These are phyloP conservation scores for Melanogaster broomeanus DNA, from an alignment of 768 basidiomycete genomes.

Conservation along the genomic window DNA sequence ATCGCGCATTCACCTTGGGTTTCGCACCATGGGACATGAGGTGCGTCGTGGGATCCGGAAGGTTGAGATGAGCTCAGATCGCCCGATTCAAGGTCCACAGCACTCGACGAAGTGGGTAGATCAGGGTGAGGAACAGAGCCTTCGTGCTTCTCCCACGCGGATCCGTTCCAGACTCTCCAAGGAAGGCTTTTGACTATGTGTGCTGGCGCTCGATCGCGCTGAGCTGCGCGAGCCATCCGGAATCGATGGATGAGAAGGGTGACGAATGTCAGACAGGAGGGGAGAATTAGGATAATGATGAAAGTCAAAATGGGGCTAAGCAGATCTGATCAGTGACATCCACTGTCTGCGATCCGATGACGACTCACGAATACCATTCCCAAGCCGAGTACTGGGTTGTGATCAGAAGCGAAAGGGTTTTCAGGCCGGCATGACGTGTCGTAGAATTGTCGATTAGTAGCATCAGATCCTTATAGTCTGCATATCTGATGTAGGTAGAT, in stretches of 20 bases:
- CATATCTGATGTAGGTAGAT: slow-evolving; percentile 85
- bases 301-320: slow-evolving; percentile 82
- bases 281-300: slow-evolving; percentile 84
- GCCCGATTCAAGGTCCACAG: slow-evolving; percentile 43
- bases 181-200: slow-evolving; percentile 77
- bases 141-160: slow-evolving; percentile 78
- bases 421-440: slow-evolving; percentile 75
- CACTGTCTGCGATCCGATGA: slow-evolving; percentile 1
- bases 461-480: slow-evolving; percentile 73
- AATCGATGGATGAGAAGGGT: slow-evolving; percentile 90
- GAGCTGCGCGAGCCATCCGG: slow-evolving; percentile 78
- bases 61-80: slow-evolving; percentile 21
- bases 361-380: slow-evolving; percentile 87
- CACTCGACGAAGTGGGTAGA: slow-evolving; percentile 22
- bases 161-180: slow-evolving; percentile 82
- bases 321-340: slow-evolving; percentile 7
- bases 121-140: slow-evolving; percentile 28
- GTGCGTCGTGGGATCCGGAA: slow-evolving; percentile 26
- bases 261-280: slow-evolving; percentile 84
- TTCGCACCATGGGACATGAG: slow-evolving; percentile 64
- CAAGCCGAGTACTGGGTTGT: slow-evolving; percentile 80
- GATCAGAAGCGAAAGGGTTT: slow-evolving; percentile 74
- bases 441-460: slow-evolving; percentile 73
- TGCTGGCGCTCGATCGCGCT: slow-evolving; percentile 82
- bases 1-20: slow-evolving; percentile 89